Evolutionary conservation across 106 monocot genomes (phyloP), one percentile per base, ranked within the genome.

Genomic region (Allium fistulosum): DNA sequence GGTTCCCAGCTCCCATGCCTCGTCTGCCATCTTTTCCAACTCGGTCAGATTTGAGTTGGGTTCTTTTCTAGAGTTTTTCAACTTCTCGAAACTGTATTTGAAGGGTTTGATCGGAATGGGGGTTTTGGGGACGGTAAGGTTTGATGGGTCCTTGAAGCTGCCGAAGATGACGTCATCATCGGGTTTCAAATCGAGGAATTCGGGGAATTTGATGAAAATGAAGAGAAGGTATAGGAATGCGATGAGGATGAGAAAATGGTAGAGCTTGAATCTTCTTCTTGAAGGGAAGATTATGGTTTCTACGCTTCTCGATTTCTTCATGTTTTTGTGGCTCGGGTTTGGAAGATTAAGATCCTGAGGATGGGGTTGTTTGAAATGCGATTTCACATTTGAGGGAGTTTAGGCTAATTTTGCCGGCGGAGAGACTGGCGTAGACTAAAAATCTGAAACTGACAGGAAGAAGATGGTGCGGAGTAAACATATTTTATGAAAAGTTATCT

Each of bases 1-100:
- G 50, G 79, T 70, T 8, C 93, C 93, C 2, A 93, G 81, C 7
- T 52, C 37, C 93, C 93, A 93, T 7, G 93, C 93, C 75, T 85
- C 88, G 26, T 77, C 74, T 0, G 80, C 83, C 79, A 81, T 77
- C 27, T 60, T 71, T 68, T 93, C 88, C 0, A 93, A 62, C 67
- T 79, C 75, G 0, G 91, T 75, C 28, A 70, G 73, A 28, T 78
- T 68, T 22, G 28, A 59, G 26, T 49, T 69, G 51, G 17, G 53
- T 16, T 11, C 49, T 26, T 26, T 45, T 49, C 7, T 46, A 50
- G 48, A 72, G 47, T 13, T 60, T 45, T 7, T 46, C 17, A 82
- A 49, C 47, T 56, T 75, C 14, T 55, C 61, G 70, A 63, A 73
- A 13, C 62, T 26, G 18, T 74, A 68, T 51, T 69, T 61, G n/a